Evolutionary conservation across 1,284 basidiomycete species (phyloP).

Genomic region (Tremellales sp.): DNA sequence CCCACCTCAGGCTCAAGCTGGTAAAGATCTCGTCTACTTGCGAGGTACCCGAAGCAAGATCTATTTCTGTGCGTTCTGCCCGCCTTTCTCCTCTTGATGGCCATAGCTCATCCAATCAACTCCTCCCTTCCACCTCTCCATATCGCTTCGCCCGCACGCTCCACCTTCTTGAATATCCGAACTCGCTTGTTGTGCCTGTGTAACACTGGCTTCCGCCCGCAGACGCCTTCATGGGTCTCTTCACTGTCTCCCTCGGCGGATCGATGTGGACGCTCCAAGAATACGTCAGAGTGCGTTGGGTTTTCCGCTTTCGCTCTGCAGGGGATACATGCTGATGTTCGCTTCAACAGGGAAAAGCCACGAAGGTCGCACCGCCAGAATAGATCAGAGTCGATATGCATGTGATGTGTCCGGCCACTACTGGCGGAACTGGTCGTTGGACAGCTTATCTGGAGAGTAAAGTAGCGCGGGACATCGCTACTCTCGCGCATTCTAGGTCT

Average conservation of each 20-base stretch:
- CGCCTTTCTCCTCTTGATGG: not conserved
- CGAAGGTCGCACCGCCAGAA: no score
- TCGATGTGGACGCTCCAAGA: conserved; percentile 40
- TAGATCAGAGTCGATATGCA: no score
- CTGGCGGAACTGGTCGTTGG: no score
- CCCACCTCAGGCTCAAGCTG: conserved; percentile 22
- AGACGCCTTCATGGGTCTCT: conserved; percentile 45
- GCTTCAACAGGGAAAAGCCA: no score
- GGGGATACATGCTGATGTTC: not conserved
- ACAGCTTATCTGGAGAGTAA: no score
- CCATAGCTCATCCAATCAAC: not conserved
- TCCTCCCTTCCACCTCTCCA: conserved; percentile 1
- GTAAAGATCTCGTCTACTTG: conserved; percentile 43
- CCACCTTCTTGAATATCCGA: no score
- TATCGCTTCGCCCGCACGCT: not conserved
- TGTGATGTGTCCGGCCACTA: no score
- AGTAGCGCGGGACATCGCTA: no score
- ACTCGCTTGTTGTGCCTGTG: not conserved
- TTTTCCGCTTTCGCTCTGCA: not conserved
- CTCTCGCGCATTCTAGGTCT: no score
- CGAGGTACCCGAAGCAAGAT: conserved; percentile 39
- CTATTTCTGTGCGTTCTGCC: conserved; percentile 8
- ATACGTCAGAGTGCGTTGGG: conserved; percentile 39
- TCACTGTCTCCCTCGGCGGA: conserved; percentile 36
- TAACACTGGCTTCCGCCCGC: conserved; percentile 3